A percentile compares a stretch with the other conserved stretches of the same genome.
These are phyloP conservation scores for Dittrichia graveolens DNA, from an alignment of 129 eudicot species.

Conservation along the genomic window DNA sequence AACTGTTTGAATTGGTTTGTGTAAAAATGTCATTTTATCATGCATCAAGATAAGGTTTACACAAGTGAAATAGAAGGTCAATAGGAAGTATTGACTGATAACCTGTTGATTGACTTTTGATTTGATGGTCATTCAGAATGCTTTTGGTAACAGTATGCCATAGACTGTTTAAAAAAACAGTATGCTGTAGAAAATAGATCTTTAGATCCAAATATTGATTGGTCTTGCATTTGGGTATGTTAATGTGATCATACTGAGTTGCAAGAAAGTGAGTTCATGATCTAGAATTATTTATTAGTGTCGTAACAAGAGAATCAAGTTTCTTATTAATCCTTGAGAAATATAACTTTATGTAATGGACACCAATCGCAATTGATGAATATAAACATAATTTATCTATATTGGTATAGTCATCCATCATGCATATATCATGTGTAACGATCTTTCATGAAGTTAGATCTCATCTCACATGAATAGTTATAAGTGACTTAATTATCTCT, in stretches of 20 bases:
- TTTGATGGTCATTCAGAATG: slow-evolving; percentile 1
- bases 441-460: slow-evolving; percentile 16
- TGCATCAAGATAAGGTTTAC: slow-evolving; percentile 4
- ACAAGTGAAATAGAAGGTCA: slow-evolving; percentile 14
- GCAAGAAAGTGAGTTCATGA: slow-evolving; percentile 1
- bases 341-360: not conserved
- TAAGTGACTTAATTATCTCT: not conserved
- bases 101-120: not conserved
- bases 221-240: not conserved
- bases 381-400: not conserved
- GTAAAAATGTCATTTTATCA: slow-evolving; percentile 12
- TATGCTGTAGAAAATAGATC: slow-evolving; percentile 9
- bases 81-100: not conserved
- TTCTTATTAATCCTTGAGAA: slow-evolving; percentile 2
- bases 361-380: not conserved
- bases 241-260: slow-evolving; percentile 16
- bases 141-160: slow-evolving; percentile 6
- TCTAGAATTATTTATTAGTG: not conserved
- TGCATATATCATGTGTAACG: slow-evolving; percentile 4
- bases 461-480: not conserved
- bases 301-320: not conserved
- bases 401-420: not conserved
- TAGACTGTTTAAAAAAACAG: not conserved
- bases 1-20: slow-evolving; percentile 21
- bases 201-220: not conserved